These are phyloP conservation scores for Leucogyrophana mollusca DNA, from an alignment of 768 basidiomycete genomes.

Conservation along the genomic window DNA sequence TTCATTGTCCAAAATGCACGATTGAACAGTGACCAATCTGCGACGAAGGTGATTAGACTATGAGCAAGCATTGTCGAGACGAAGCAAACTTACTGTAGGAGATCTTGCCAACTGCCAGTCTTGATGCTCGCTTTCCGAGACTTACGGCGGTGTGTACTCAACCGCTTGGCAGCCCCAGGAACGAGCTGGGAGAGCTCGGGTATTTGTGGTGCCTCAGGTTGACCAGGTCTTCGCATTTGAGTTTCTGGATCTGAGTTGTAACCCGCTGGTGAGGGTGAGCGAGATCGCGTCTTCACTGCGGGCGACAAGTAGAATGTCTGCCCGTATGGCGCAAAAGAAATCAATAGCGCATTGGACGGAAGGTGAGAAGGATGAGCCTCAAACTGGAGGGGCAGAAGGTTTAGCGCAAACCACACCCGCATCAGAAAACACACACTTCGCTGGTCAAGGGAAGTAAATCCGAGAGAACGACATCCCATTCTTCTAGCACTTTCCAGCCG, in stretches of 20 bases:
- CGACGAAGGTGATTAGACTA: slow-evolving; percentile 6
- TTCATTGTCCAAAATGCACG: slow-evolving; percentile 50
- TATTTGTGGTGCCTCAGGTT: slow-evolving; percentile 14
- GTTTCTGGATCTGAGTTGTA: slow-evolving; percentile 76
- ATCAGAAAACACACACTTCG: slow-evolving; percentile 47
- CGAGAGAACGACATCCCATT: slow-evolving; percentile 63
- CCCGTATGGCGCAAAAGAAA: slow-evolving; percentile 62
- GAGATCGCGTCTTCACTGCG: slow-evolving; percentile 26
- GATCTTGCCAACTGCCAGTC: slow-evolving; percentile 65
- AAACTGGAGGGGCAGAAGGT: slow-evolving; percentile 30
- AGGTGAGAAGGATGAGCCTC: slow-evolving; percentile 43
- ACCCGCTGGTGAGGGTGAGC: slow-evolving; percentile 60
- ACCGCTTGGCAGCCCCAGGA: neutral
- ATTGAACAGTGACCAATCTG: slow-evolving; percentile 55
- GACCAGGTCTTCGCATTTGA: slow-evolving; percentile 43
- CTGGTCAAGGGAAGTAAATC: slow-evolving; percentile 57
- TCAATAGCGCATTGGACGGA: slow-evolving; percentile 71
- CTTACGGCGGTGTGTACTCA: slow-evolving; percentile 14
- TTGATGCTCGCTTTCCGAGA: slow-evolving; percentile 30
- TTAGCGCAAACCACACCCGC: neutral
- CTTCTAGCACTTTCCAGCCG: slow-evolving; percentile 64
- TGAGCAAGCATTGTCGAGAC: neutral
- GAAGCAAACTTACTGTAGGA: slow-evolving; percentile 57
- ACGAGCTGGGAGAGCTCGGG: neutral
- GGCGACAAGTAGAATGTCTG: slow-evolving; percentile 59